A percentile compares a stretch with the other conserved stretches of the same genome.
phyloP scores from a whole-genome alignment of 2,329 filamentous ascomycete species.

The Zymoseptoria tritici region DNA sequence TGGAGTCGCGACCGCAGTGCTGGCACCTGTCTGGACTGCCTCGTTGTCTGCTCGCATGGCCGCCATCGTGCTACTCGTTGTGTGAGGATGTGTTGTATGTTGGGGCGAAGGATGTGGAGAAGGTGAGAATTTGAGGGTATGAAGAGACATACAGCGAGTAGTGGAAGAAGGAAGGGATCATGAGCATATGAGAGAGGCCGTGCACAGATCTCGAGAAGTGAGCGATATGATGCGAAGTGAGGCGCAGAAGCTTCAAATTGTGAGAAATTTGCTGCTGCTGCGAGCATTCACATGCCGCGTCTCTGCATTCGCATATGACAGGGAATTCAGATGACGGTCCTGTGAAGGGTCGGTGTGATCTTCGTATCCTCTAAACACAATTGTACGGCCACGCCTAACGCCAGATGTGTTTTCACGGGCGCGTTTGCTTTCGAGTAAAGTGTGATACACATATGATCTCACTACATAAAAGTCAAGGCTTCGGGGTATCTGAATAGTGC shows the following conservation, averaged over 20 bases:
- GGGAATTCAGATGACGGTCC: too few relatives aligned
- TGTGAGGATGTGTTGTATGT: not conserved
- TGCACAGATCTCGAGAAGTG: not conserved
- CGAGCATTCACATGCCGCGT: not conserved
- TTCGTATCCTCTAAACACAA: too few relatives aligned
- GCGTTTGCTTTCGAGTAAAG: not conserved
- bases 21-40: too few relatives aligned
- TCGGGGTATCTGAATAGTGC: not conserved
- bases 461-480: not conserved
- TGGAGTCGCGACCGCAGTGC: too few relatives aligned
- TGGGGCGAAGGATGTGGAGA: not conserved
- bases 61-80: too few relatives aligned
- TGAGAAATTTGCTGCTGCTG: not conserved
- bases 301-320: not conserved
- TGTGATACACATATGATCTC: not conserved
- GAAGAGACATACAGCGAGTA: not conserved
- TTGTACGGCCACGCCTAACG: too few relatives aligned
- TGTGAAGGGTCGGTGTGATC: too few relatives aligned
- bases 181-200: not conserved
- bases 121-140: not conserved
- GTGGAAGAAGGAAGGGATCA: not conserved
- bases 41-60: too few relatives aligned
- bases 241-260: not conserved
- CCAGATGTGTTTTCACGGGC: not conserved
- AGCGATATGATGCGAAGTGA: not conserved